phyloP scores from a whole-genome alignment of 2,329 filamentous ascomycete species.

The Nigrospora sphaerica region DNA sequence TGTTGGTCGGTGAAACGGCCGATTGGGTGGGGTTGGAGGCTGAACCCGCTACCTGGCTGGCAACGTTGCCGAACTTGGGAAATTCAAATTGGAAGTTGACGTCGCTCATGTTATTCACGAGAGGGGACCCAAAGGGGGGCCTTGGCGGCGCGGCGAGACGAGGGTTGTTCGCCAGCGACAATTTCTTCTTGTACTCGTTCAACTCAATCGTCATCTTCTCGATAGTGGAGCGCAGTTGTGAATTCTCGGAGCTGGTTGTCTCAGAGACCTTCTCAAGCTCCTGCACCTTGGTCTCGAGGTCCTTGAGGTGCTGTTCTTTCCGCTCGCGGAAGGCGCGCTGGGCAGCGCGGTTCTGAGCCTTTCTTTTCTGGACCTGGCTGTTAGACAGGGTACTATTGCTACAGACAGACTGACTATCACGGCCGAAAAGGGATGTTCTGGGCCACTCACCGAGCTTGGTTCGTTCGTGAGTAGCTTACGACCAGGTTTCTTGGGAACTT shows the following conservation, averaged over 20 bases:
- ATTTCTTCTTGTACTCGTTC: constrained; percentile 80
- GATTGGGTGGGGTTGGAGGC: constrained; percentile 7
- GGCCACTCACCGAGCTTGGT: constrained; percentile 73
- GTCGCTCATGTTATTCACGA: constrained; percentile 56
- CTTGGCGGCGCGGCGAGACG: constrained; percentile 20
- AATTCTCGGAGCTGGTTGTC: constrained; percentile 78
- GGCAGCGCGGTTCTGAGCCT: constrained; percentile 88
- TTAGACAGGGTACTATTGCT: constrained; percentile 13
- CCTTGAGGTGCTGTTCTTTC: constrained; percentile 80
- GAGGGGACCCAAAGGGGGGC: constrained; percentile 35
- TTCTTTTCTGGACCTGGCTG: constrained; percentile 58
- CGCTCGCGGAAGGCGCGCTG: constrained; percentile 87
- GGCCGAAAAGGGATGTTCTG: constrained; percentile 5
- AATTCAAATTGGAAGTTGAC: constrained; percentile 95
- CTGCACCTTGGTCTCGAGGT: constrained; percentile 71
- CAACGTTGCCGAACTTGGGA: constrained; percentile 79
- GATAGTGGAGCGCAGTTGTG: constrained; percentile 74
- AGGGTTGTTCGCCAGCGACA: constrained; percentile 50
- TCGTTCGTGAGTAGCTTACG: constrained; percentile 92
- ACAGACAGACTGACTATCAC: not conserved
- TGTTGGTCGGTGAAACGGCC: constrained; percentile 4
- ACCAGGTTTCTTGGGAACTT: constrained; percentile 85
- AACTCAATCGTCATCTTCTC: constrained; percentile 81
- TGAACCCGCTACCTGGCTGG: constrained; percentile 30
- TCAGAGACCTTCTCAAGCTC: constrained; percentile 79